These are phyloP conservation scores for Sisymbrium irio DNA, from an alignment of 345 rosid genomes.

Conservation along the genomic window DNA sequence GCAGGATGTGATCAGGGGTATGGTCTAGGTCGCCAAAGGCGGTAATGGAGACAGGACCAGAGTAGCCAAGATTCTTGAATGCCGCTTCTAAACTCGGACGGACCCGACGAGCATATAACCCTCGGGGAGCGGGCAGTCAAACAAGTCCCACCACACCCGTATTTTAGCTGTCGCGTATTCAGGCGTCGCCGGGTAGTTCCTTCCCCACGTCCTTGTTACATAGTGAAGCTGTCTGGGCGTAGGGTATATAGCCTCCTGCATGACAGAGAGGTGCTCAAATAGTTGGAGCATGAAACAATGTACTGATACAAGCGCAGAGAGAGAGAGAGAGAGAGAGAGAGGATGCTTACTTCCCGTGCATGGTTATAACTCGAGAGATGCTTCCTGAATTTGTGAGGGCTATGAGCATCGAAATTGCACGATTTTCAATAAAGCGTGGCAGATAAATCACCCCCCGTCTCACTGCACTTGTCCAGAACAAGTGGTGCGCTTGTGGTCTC, in stretches of 20 bases:
- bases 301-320: not conserved
- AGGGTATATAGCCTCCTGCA: no score
- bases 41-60: no score
- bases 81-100: no score
- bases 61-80: no score
- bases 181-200: not conserved
- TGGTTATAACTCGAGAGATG: not conserved
- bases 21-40: no score
- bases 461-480: not conserved
- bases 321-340: not conserved
- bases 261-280: no score
- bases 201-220: not conserved
- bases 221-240: no score
- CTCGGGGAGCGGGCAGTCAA: not conserved
- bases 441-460: not conserved
- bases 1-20: no score
- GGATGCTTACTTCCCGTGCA: not conserved
- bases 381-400: not conserved
- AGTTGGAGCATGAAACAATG: not conserved
- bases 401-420: not conserved
- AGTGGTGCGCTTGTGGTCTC: no score
- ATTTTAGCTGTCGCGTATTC: not conserved
- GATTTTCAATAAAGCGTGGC: not conserved
- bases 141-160: conserved; percentile 14
- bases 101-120: not conserved